Evolutionary conservation across 2,329 filamentous ascomycete genomes (phyloP), one percentile per base, ranked within the genome.

Genomic region (Lomentospora prolificans): DNA sequence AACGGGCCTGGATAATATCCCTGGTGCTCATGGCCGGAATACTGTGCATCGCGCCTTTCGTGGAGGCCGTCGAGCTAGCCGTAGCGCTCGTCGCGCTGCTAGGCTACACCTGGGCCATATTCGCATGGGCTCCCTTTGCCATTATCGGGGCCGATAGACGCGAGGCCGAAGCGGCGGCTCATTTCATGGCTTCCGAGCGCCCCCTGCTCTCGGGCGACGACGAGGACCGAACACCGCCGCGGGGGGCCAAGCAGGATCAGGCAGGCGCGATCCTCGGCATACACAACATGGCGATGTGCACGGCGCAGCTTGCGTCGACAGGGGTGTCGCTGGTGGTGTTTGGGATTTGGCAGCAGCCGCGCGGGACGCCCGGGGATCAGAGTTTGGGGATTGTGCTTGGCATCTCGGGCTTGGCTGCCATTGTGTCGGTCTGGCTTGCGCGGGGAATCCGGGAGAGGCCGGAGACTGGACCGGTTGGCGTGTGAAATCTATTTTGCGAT

Each of bases 101-200:
- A 51, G 92, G 92, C 31, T 84, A 97, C 57, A 90, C 89, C 1
- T 97, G 92, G 92, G 90, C 91, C 22, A 75, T 96, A 64, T 90
- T 90, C 2, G 81, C 95, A 25, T 97, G 92, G 92, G 92, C 91
- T 0, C 92, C 92, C 0, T 97, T 92, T 73, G 91, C 92, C 39
- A 87, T 97, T 63, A 96, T 97, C 66, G 90, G 89, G 50, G 89
- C 89, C 4, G 92, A 97, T 69, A 24, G 24, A 51, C 36, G 31
- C n/a, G 25, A 51, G 17, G 22, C 22, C 30, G 33, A 36, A 17
- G 4, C 24, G 9, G n/a, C 30, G 25, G 30, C n/a, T 1, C 1
- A 8, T 19, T 17, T 33, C 4, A 52, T 12, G 30, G 30, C 30
- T 12, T 19, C 17, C 57, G 17, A 53, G 53, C n/a, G 30, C 41